Evolutionary conservation across 2,329 filamentous ascomycete species (phyloP), one percentile per base, ranked within the genome.

Genomic region (Fusarium gaditjirri): DNA sequence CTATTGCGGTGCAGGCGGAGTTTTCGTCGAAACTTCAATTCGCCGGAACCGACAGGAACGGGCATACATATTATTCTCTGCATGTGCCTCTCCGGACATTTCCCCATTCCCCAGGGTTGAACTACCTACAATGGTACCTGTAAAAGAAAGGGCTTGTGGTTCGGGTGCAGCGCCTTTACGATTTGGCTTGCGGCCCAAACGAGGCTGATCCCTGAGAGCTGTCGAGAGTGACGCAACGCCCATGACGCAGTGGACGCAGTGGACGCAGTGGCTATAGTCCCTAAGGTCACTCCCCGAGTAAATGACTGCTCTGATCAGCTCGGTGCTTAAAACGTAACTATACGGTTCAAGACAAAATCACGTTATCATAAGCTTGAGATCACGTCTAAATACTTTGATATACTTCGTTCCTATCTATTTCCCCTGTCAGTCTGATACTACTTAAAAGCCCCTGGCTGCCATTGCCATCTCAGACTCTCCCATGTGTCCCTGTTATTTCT

Each of bases 141-240:
- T 25, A 46, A 31, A 31, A 55, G 23, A 23, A 41, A 43, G 43
- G 61, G 21, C 27, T 23, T 23, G 36, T 50, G 43, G 63, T 42
- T 41, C 38, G 38, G 55, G 43, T 36, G 62, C 36, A 68, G 47
- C 60, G 49, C 38, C 33, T 35, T 54, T 43, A 54, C 41, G 25
- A 21, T 39, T 38, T 46, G 23, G 27, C 47, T 31, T 52, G 23
- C 38, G 23, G 35, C 35, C 53, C 33, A 38, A 57, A 66, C 60
- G 47, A 72, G 65, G 67, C 41, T 54, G 56, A 70, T 72, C 65
- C 70, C 61, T 49, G 70, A 38, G 36, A 70, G 23, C 36, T 43
- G 56, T 25, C 41, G n/a, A 53, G 10, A 60, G 71, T 73, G 71
- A 73, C 71, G 71, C 71, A 73, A 73, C 58, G 43, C 38, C 27